These are phyloP conservation scores for Isatis lusitanica DNA, from an alignment of 441 rosid species.

Conservation along the genomic window DNA sequence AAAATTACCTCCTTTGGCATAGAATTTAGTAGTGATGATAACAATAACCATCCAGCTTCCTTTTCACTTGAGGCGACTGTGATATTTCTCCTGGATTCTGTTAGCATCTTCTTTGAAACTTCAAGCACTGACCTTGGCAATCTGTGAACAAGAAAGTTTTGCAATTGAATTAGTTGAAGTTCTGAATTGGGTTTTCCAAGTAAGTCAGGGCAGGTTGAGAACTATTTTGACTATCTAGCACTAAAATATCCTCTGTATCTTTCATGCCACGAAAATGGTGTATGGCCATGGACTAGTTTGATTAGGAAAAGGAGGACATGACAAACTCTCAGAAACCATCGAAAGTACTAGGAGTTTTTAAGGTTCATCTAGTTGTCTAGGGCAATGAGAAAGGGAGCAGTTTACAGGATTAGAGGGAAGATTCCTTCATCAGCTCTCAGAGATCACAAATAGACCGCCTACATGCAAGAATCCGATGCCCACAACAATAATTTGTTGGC, in stretches of 20 bases:
- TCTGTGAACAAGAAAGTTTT: slow-evolving; percentile 47
- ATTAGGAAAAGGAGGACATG: slow-evolving; percentile 11
- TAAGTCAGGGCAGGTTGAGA: slow-evolving; percentile 15
- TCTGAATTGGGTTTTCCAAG: not conserved
- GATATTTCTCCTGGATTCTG: slow-evolving; percentile 70
- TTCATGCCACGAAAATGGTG: not conserved
- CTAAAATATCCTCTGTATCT: not conserved
- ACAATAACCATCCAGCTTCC: slow-evolving; percentile 97
- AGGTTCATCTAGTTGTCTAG: slow-evolving; percentile 22
- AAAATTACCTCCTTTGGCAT: slow-evolving; percentile 83
- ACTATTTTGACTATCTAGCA: slow-evolving; percentile 15
- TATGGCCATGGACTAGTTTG: slow-evolving; percentile 18
- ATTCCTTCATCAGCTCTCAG: slow-evolving; percentile 14
- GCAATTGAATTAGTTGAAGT: not conserved
- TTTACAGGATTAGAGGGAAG: slow-evolving; percentile 10
- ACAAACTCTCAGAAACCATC: slow-evolving; percentile 26
- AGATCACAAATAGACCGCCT: not conserved
- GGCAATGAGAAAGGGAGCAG: slow-evolving; percentile 21
- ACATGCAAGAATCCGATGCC: slow-evolving; percentile 20
- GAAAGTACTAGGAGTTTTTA: slow-evolving; percentile 11
- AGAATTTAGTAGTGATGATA: slow-evolving; percentile 84
- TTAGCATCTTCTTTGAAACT: slow-evolving; percentile 88
- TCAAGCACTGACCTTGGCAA: slow-evolving; percentile 83
- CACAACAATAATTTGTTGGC: slow-evolving; percentile 12
- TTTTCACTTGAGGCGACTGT: slow-evolving; percentile 68